Conservation (phyloP, 2,329 filamentous ascomycete species). For the Volutella citrinella region DNA sequence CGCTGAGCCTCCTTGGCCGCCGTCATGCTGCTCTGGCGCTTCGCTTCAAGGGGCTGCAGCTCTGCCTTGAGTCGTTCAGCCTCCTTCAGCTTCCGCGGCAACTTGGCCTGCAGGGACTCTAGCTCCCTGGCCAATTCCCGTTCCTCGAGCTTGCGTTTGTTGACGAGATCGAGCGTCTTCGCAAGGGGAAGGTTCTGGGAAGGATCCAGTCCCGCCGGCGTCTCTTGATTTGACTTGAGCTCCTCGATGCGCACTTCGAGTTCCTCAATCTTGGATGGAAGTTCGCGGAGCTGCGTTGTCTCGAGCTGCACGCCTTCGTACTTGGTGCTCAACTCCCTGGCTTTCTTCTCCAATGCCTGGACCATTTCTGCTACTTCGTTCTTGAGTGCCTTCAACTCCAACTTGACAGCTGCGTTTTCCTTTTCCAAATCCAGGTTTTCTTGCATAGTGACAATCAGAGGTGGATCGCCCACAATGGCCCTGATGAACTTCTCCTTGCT, state of each 20-base stretch:
- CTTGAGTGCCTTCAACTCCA: slow-evolving; percentile 75
- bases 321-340: slow-evolving; percentile 53
- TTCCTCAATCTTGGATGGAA: slow-evolving; percentile 48
- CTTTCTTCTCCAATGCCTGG: slow-evolving; percentile 64
- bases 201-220: slow-evolving; percentile 30
- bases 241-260: slow-evolving; percentile 47
- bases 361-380: slow-evolving; percentile 73
- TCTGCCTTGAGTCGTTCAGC: slow-evolving; percentile 66
- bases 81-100: slow-evolving; percentile 65
- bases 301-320: slow-evolving; percentile 51
- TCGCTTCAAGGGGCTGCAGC: slow-evolving; percentile 64
- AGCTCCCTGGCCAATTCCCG: slow-evolving; percentile 61
- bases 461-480: slow-evolving; percentile 86
- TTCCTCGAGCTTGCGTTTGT: slow-evolving; percentile 47
- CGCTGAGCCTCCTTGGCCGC: slow-evolving; percentile 70
- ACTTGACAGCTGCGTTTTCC: slow-evolving; percentile 68
- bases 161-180: slow-evolving; percentile 54
- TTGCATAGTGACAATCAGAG: slow-evolving; percentile 74
- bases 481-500: slow-evolving; percentile 98
- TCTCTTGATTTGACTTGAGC: slow-evolving; percentile 41
- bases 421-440: slow-evolving; percentile 78
- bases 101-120: slow-evolving; percentile 58
- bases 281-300: slow-evolving; percentile 44
- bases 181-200: slow-evolving; percentile 54
- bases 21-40: slow-evolving; percentile 60